phyloP scores from a whole-genome alignment of 1,284 basidiomycete species.

The Filobasidium uniguttulatum region DNA sequence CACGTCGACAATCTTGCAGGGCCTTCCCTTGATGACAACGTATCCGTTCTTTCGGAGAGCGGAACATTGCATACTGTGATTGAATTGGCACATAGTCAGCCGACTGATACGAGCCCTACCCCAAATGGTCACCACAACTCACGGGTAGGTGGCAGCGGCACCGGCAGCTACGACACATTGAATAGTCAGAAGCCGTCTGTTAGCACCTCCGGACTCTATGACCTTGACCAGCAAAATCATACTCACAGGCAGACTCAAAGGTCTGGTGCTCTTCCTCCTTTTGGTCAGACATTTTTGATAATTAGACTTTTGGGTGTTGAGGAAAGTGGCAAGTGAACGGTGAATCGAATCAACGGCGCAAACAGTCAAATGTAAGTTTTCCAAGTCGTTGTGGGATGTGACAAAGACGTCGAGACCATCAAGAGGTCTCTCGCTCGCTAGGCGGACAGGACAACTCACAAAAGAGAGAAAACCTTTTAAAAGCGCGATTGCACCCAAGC shows the following conservation, averaged over 20 bases:
- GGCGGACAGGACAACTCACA: too few species aligned
- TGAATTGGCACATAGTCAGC: slow-evolving; percentile 12
- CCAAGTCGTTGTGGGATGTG: too few species aligned
- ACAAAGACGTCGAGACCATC: too few species aligned
- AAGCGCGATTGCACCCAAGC: too few species aligned
- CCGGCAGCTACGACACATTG: slow-evolving; percentile 53
- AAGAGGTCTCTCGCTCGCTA: too few species aligned
- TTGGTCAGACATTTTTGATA: slow-evolving; percentile 54
- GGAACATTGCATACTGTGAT: slow-evolving; percentile 73
- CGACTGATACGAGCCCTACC: not conserved
- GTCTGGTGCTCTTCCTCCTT: slow-evolving; percentile 69
- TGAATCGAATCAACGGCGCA: too few species aligned
- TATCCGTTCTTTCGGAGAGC: slow-evolving; percentile 81
- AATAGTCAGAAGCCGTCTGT: slow-evolving; percentile 16
- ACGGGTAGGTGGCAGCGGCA: slow-evolving; percentile 67
- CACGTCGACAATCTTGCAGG: slow-evolving; percentile 93
- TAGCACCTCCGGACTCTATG: not conserved
- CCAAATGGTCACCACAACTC: not conserved
- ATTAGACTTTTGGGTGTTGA: slow-evolving; percentile 1
- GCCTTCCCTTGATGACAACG: slow-evolving; percentile 94
- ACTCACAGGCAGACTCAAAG: slow-evolving; percentile 48
- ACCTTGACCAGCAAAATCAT: not conserved
- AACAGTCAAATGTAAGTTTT: too few species aligned
- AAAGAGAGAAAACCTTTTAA: too few species aligned
- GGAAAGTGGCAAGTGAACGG: too few species aligned